Evolutionary conservation across 2,329 filamentous ascomycete genomes (phyloP).

Genomic region (Stemphylium beticola): DNA sequence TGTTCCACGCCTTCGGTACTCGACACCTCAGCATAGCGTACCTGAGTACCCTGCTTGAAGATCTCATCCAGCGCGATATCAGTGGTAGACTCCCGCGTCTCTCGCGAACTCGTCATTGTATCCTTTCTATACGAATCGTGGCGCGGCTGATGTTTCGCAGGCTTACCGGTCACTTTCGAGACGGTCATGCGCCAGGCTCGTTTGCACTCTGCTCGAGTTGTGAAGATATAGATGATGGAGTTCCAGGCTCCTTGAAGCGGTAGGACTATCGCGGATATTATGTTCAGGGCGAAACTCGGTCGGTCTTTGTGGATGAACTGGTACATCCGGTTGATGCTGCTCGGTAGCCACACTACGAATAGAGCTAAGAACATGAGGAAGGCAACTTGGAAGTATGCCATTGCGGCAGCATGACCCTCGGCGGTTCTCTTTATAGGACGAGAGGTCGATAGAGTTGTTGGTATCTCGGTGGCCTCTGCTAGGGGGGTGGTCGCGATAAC

Average conservation of each 20-base stretch:
- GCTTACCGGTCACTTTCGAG: constrained; percentile 13
- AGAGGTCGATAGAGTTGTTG: neutral
- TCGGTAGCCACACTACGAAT: constrained; percentile 77
- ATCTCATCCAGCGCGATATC: constrained; percentile 16
- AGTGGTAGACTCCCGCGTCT: constrained; percentile 7
- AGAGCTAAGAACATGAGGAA: constrained; percentile 75
- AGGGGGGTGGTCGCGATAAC: constrained; percentile 9
- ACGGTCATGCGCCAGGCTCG: constrained; percentile 21
- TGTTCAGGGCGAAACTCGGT: constrained; percentile 65
- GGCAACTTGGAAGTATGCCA: constrained; percentile 73
- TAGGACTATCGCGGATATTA: constrained; percentile 74
- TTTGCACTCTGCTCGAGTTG: constrained; percentile 37
- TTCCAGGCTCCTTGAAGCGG: constrained; percentile 89
- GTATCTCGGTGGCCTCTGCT: neutral
- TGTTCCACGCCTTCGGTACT: neutral
- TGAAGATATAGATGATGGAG: constrained; percentile 70
- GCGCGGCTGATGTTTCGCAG: neutral
- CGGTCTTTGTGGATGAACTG: constrained; percentile 62
- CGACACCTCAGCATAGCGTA: constrained; percentile 2
- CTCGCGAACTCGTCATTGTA: constrained; percentile 11
- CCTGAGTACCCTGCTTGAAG: constrained; percentile 9
- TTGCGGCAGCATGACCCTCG: constrained; percentile 61
- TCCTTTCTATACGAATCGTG: constrained; percentile 7
- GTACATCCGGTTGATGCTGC: constrained; percentile 71
- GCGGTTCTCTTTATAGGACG: constrained; percentile 2